Evolutionary conservation across 768 basidiomycete genomes (phyloP), one percentile per base, ranked within the genome.

Genomic region (Russula griseocarnosa): DNA sequence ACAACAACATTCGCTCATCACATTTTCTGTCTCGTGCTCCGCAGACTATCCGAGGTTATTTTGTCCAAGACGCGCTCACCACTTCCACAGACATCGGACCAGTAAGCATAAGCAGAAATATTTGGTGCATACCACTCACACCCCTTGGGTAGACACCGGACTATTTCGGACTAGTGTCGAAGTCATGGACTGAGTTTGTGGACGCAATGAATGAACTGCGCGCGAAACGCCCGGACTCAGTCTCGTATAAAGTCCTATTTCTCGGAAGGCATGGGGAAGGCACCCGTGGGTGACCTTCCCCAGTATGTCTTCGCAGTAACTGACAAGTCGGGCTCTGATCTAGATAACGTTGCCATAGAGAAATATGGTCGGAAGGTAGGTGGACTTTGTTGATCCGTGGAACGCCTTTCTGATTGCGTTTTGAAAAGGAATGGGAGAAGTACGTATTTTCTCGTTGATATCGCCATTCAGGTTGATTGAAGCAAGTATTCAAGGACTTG

Each of bases 301-400:
- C 26, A 30, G 24, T 34, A 42, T 26, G 18, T 28, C n/a, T 42
- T 44, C 40, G 38, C 22, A 18, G 32, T 5, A 32, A 18, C 42
- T 44, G 6, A 55, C 18, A 11, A 13, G 28, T 24, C 44, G 5
- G 30, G 38, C 24, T 46, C 14, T 36, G 32, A 38, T 26, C 14
- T 38, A 69, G 68, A 69, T 32, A 69, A 69, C 44, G 47, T 67
- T 49, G 68, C 62, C 8, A 40, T 51, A 20, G 14, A 7, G 10
- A 67, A 69, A 49, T 67, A 69, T 49, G 53, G 68, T 6, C n/a
- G 20, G 1, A 51, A 62, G 40, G 68, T 69, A 46, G 32, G 66
- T 26, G 24, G 6, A 44, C 26, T 26, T 40, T 36, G 16, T 32
- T 16, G 16, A n/a, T 14, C 16, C 6, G 18, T 51, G 11, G 13